These are phyloP conservation scores for Niveomyces coronatus DNA, from an alignment of 2,329 filamentous ascomycete species.

Conservation along the genomic window DNA sequence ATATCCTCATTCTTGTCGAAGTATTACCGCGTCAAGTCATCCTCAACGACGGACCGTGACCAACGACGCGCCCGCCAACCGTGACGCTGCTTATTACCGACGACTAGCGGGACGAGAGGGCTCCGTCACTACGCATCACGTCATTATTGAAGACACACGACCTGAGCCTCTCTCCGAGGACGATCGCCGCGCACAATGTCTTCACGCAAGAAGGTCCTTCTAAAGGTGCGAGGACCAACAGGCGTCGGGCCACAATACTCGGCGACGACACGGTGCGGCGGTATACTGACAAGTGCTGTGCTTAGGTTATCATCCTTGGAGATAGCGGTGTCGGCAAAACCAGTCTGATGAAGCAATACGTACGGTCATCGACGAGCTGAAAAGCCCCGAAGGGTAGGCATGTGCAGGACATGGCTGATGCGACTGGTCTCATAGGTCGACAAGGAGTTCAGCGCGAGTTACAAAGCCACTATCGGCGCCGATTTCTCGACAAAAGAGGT, in stretches of 20 bases:
- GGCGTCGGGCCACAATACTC: background rate
- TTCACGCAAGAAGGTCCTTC: slow-evolving; percentile 79
- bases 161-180: slow-evolving; percentile 13
- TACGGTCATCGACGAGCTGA: slow-evolving; percentile 36
- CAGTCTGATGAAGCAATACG: slow-evolving; percentile 99
- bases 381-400: background rate
- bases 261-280: background rate
- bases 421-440: slow-evolving; percentile 62
- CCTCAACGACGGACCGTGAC: background rate
- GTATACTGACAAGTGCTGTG: slow-evolving; percentile 12
- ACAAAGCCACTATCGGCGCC: slow-evolving; percentile 98
- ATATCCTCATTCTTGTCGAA: background rate
- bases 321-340: slow-evolving; percentile 99
- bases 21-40: background rate
- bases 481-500: slow-evolving; percentile 99
- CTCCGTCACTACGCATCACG: slow-evolving; percentile 6
- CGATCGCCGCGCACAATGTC: slow-evolving; percentile 44
- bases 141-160: slow-evolving; percentile 8
- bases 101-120: background rate
- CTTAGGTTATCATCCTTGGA: slow-evolving; percentile 93
- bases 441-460: slow-evolving; percentile 99
- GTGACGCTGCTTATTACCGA: background rate
- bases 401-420: slow-evolving; percentile 1
- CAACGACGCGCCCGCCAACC: background rate
- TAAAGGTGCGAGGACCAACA: slow-evolving; percentile 53